Conservation (phyloP, 78 protist species). For the Dictyostelium brefeldianum region DNA sequence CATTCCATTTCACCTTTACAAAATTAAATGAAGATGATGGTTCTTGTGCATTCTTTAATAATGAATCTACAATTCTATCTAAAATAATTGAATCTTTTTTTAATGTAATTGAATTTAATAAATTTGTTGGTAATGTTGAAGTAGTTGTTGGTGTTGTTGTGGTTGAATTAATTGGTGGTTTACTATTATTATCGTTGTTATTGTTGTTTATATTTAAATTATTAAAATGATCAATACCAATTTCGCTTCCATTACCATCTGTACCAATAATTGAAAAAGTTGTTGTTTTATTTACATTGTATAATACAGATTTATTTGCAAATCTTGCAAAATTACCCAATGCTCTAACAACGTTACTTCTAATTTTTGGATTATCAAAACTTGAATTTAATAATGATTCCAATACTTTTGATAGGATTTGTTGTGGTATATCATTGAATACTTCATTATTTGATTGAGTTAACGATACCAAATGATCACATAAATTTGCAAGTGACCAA, state of each 20-base stretch:
- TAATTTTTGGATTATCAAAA: conserved; percentile 70
- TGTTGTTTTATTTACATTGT: neutral
- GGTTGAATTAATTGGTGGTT: neutral
- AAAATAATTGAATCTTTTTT: conserved; percentile 22
- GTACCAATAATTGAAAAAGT: neutral
- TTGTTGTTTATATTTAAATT: neutral
- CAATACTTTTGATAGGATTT: conserved; percentile 35
- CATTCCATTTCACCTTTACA: conserved; percentile 82
- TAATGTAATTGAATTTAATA: neutral
- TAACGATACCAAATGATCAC: conserved; percentile 62
- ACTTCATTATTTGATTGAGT: neutral
- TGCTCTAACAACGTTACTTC: conserved; percentile 70
- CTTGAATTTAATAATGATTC: conserved; percentile 34
- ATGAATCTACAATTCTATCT: conserved; percentile 48
- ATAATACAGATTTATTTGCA: conserved; percentile 22
- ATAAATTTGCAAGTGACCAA: conserved; percentile 75
- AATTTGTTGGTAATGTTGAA: neutral
- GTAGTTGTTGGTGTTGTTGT: too few relatives aligned
- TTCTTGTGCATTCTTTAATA: conserved; percentile 56
- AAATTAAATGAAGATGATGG: conserved; percentile 76
- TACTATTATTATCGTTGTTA: neutral
- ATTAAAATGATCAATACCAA: neutral
- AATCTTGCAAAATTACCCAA: conserved; percentile 76
- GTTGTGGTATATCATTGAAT: conserved; percentile 22
- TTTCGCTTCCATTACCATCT: neutral